Evolutionary conservation across 2,329 filamentous ascomycete species (phyloP), one percentile per base, ranked within the genome.

Genomic region (Aureobasidium sp.): DNA sequence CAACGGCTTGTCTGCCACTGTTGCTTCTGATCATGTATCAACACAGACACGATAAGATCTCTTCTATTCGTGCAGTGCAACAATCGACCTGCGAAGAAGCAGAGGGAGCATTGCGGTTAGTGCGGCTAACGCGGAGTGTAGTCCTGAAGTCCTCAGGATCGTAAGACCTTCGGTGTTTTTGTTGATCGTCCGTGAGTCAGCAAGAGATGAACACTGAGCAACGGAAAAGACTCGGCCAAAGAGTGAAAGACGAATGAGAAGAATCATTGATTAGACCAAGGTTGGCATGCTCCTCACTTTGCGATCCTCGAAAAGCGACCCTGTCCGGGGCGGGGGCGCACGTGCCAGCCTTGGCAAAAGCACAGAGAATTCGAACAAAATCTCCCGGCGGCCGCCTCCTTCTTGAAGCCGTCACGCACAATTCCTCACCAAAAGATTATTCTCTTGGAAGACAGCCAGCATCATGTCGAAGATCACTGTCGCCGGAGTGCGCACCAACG

Each of bases 401-500:
- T 58, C 43, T 58, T 49, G 23, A 40, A 33, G 7, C 31, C 29
- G 53, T 37, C 25, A 45, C 45, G 54, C 33, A 61, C 62, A 60
- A 43, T 49, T 43, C 33, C 61, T 40, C 38, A 71, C 71, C 69
- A 70, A 66, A 69, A 72, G 70, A 69, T 69, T 65, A 68, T 72
- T 71, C 69, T 76, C 71, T 76, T 79, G 77, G 77, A 78, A 79
- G 77, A 79, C 77, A 73, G 65, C 67, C 65, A 70, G 61, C 69
- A 90, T 66, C 62, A 71, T 69, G 67, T 91, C 88, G 71, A 92
- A 92, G 80, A 90, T 90, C 81, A 89, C 87, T 85, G 69, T 81
- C 76, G 90, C 90, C 85, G 90, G 91, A 89, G 91, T 95, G 84
- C 90, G 92, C 84, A 83, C 85, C 78, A 93, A 97, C 83, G 90